Percentiles rank a stretch among this genome's conserved stretches.
Conservation (phyloP, 129 eudicot species). For the Helianthus tuberosus region DNA sequence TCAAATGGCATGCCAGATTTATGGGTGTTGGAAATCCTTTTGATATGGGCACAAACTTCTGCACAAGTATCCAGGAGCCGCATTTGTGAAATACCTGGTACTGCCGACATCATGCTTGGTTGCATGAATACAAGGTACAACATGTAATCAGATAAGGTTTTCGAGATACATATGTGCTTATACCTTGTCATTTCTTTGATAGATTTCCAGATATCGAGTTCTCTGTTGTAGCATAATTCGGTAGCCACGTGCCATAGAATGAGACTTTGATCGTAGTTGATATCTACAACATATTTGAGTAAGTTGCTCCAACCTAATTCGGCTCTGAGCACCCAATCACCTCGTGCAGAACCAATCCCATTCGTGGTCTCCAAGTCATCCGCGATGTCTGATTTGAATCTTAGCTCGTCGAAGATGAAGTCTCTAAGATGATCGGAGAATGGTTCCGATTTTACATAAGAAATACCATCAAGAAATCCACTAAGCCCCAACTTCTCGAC, state of each 20-base stretch:
- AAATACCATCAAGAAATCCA: too few relatives aligned
- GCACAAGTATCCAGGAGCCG: too few relatives aligned
- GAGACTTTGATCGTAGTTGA: too few relatives aligned
- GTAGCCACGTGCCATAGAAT: constrained; percentile 72
- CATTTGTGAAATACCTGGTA: too few relatives aligned
- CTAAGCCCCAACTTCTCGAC: too few relatives aligned
- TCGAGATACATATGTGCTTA: constrained; percentile 13
- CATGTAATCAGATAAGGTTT: constrained; percentile 64
- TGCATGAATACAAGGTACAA: constrained; percentile 61
- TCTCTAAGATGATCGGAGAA: too few relatives aligned
- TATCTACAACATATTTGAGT: constrained; percentile 23
- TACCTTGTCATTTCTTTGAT: background rate
- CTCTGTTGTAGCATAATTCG: too few relatives aligned
- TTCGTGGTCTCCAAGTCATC: constrained; percentile 59
- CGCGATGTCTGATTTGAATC: constrained; percentile 49
- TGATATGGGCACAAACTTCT: too few relatives aligned
- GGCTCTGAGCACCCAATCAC: constrained; percentile 53
- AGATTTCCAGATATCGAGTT: constrained; percentile 40
- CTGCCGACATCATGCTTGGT: too few relatives aligned
- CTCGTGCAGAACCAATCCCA: constrained; percentile 54
- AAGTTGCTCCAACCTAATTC: constrained; percentile 32
- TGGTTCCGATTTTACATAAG: too few relatives aligned
- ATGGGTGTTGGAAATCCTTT: too few relatives aligned
- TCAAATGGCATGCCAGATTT: too few relatives aligned
- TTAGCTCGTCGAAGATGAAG: constrained; percentile 55